Base-by-base conservation (phyloP, 2,329 filamentous ascomycete genomes). In the Rhynchosporium graminicola region DNA sequence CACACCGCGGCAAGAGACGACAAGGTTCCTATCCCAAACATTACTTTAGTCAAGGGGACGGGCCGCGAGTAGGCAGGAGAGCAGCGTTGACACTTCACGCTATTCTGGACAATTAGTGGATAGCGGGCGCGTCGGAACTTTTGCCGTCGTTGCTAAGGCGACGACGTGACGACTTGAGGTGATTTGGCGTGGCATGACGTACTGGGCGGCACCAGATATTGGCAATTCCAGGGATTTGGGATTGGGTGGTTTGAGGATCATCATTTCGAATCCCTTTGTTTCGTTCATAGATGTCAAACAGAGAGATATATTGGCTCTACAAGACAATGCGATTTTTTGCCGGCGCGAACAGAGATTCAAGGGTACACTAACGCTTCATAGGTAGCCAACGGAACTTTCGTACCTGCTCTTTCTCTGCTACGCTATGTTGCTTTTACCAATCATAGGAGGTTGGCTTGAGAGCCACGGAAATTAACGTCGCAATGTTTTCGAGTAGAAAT, bases 41-140 rank as follows among this genome's bases (percentile, higher is more conserved):
- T 13, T 26, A 51, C 42, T 28, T 12, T 60, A 46, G 51, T 59
- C 52, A 51, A 63, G 62, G 62, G 62, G 42, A 60, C 58, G 62
- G 54, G 26, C 62, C 58, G 58, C 46, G 57, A 60, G 51, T 57
- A 61, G 54, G 33, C 9, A 36, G 33, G 54, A 62, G 57, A 15
- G n/a, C 20, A 55, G 57, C 29, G 47, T 36, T 60, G 57, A 38
- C 47, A 42, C 9, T 29, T 62, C 36, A n/a, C 13, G 20, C 26
- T 9, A 47, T 45, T 45, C 40, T 31, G 43, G 43, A 10, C 13
- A 10, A n/a, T 47, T 31, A 63, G 55, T 63, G 62, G 62, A 42
- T 46, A 20, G 29, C 15, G 12, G 31, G 56, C 56, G 56, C 56
- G 56, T 58, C 45, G 33, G 38, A 48, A 26, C 15, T n/a, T 8